Evolutionary conservation across 805 yeast genomes (phyloP).

Genomic region (Lipomyces chichibuensis): DNA sequence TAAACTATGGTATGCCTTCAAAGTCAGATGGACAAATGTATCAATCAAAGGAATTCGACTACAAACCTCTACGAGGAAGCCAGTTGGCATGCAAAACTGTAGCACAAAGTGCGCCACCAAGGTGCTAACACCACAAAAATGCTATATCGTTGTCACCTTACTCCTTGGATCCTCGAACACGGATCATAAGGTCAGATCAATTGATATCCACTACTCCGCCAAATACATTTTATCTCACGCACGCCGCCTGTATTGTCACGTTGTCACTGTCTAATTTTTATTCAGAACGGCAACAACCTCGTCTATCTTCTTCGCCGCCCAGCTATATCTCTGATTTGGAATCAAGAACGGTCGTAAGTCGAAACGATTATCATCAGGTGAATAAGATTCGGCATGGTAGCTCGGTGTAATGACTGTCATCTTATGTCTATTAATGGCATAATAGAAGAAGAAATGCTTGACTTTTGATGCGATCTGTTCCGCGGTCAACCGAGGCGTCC

Average conservation of each 20-base stretch:
- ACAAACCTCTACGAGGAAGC: background rate
- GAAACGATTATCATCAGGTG: slow-evolving; percentile 96
- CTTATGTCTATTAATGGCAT: slow-evolving; percentile 94
- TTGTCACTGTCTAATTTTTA: slow-evolving; percentile 30
- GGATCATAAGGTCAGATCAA: background rate
- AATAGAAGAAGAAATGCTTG: slow-evolving; percentile 86
- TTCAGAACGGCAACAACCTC: slow-evolving; percentile 62
- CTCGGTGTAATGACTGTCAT: slow-evolving; percentile 97
- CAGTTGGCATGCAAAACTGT: background rate
- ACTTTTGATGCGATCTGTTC: slow-evolving; percentile 89
- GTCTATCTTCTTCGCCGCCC: slow-evolving; percentile 90
- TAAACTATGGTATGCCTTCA: background rate
- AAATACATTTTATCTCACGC: background rate
- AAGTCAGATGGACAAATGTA: background rate
- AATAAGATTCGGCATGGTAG: slow-evolving; percentile 96
- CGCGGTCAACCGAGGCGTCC: slow-evolving; percentile 86
- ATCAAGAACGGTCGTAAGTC: slow-evolving; percentile 96
- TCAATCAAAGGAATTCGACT: background rate
- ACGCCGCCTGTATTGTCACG: background rate
- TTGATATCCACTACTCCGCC: background rate
- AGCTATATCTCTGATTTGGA: slow-evolving; percentile 75
- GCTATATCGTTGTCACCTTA: background rate
- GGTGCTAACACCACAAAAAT: background rate
- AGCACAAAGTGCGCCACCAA: no score
- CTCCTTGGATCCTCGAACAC: background rate